Conservation (phyloP, 352 stramenopile genomes). For the Phytopythium boreale region DNA sequence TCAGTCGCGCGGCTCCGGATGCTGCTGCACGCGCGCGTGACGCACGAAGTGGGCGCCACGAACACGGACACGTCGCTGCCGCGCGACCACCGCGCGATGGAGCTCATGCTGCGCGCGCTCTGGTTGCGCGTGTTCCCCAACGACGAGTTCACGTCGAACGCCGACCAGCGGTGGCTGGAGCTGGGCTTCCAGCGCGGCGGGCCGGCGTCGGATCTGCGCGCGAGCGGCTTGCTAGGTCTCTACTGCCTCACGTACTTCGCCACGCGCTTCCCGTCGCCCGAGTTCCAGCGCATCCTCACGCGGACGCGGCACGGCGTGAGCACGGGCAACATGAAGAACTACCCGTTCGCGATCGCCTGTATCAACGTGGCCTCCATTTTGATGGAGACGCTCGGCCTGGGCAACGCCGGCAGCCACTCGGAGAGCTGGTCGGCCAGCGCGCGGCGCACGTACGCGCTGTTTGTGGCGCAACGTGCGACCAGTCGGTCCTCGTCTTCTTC, state of each 20-base stretch:
- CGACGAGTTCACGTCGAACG: conserved; percentile 68
- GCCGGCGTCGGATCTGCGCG: conserved; percentile 76
- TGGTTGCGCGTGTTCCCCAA: conserved; percentile 62
- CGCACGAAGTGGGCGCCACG: conserved; percentile 34
- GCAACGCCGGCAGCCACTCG: conserved; percentile 74
- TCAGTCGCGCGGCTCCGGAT: conserved; percentile 73
- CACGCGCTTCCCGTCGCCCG: conserved; percentile 42
- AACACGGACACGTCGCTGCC: conserved; percentile 43
- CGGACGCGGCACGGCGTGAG: conserved; percentile 80
- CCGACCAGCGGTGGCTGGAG: conserved; percentile 75
- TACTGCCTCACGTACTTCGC: conserved; percentile 87
- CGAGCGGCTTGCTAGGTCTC: conserved; percentile 78
- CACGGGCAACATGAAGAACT: conserved; percentile 88
- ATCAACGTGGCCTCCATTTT: conserved; percentile 81
- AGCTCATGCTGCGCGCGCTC: conserved; percentile 74
- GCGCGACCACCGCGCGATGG: conserved; percentile 68
- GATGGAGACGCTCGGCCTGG: conserved; percentile 73
- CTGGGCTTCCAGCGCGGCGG: conserved; percentile 81
- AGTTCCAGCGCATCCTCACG: conserved; percentile 70
- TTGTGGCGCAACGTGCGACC: conserved; percentile 53
- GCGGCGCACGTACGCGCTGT: conserved; percentile 74
- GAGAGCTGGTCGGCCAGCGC: conserved; percentile 60
- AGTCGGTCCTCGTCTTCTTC: conserved; percentile 14
- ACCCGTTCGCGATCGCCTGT: conserved; percentile 82
- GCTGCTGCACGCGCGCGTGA: conserved; percentile 76